These are phyloP conservation scores for Butyriboletus loyo DNA, from an alignment of 768 basidiomycete species.

Conservation along the genomic window DNA sequence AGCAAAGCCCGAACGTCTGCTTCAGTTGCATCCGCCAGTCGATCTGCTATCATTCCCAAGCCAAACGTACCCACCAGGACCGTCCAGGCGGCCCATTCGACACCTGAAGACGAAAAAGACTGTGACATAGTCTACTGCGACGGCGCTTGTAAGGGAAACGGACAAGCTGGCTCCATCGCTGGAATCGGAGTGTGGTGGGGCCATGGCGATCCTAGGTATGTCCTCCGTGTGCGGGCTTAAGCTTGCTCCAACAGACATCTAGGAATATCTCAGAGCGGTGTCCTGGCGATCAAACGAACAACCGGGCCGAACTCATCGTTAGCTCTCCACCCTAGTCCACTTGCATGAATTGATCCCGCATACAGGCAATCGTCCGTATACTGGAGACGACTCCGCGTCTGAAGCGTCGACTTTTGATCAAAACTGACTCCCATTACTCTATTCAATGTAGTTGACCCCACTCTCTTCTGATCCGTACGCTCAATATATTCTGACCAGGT, in stretches of 20 bases:
- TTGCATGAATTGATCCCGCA: not conserved
- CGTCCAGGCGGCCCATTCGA: not conserved
- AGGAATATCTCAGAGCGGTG: slow-evolving; percentile 84
- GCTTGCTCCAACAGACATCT: not conserved
- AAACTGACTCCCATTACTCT: slow-evolving; percentile 83
- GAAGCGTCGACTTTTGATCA: slow-evolving; percentile 62
- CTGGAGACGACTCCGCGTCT: slow-evolving; percentile 67
- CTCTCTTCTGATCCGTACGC: not conserved
- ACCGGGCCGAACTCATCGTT: slow-evolving; percentile 85
- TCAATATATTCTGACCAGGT: slow-evolving; percentile 44
- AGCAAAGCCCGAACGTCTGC: slow-evolving; percentile 4
- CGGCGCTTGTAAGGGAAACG: slow-evolving; percentile 86
- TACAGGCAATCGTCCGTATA: slow-evolving; percentile 83
- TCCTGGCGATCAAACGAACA: slow-evolving; percentile 83
- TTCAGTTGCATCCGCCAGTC: slow-evolving; percentile 31
- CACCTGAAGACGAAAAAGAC: slow-evolving; percentile 25
- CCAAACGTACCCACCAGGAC: not conserved
- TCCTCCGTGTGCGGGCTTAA: not conserved
- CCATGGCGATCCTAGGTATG: slow-evolving; percentile 53
- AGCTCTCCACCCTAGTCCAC: slow-evolving; percentile 24
- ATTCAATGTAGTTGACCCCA: slow-evolving; percentile 58
- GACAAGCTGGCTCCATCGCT: slow-evolving; percentile 59
- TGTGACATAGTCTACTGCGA: slow-evolving; percentile 74
- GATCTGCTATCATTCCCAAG: not conserved
- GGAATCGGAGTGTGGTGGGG: slow-evolving; percentile 95